These are phyloP conservation scores for Melastoma malabathricum DNA, from an alignment of 345 rosid genomes.

Conservation along the genomic window DNA sequence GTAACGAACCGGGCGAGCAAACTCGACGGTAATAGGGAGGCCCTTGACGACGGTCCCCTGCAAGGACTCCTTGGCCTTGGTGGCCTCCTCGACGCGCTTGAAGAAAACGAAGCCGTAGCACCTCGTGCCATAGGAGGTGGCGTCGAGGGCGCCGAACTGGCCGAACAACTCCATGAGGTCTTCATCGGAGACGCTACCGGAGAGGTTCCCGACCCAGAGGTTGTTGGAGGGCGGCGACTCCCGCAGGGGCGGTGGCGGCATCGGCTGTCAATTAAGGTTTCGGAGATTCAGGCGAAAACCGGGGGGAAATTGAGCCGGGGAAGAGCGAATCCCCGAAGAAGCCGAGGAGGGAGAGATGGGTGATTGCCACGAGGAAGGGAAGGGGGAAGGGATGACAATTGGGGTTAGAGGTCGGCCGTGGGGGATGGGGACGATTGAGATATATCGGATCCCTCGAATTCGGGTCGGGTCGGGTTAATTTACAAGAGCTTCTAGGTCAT, in stretches of 20 bases:
- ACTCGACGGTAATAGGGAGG: constrained; percentile 64
- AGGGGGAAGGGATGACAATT: no score
- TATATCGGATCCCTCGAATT: no score
- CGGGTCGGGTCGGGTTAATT: no score
- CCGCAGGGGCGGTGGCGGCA: constrained; percentile 1
- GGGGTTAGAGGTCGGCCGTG: constrained; percentile 25
- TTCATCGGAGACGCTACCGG: constrained; percentile 43
- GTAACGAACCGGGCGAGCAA: constrained; percentile 97
- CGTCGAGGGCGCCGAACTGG: constrained; percentile 58
- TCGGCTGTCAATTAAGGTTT: no score
- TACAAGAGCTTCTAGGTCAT: no score
- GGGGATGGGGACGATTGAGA: no score
- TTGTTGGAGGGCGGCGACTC: constrained; percentile 40
- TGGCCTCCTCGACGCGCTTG: constrained; percentile 72
- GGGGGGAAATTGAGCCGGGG: no score
- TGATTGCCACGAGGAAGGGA: no score
- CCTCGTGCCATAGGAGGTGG: constrained; percentile 47
- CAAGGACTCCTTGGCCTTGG: constrained; percentile 58
- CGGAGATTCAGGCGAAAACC: no score
- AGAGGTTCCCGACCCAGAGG: constrained; percentile 76
- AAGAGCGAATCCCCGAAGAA: no score
- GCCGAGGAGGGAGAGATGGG: no score
- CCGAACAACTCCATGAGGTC: constrained; percentile 56
- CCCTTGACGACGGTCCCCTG: constrained; percentile 59
- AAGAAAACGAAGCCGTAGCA: constrained; percentile 73